Conservation (phyloP, 495 filamentous ascomycete species). For the Articulospora tetracladia region DNA sequence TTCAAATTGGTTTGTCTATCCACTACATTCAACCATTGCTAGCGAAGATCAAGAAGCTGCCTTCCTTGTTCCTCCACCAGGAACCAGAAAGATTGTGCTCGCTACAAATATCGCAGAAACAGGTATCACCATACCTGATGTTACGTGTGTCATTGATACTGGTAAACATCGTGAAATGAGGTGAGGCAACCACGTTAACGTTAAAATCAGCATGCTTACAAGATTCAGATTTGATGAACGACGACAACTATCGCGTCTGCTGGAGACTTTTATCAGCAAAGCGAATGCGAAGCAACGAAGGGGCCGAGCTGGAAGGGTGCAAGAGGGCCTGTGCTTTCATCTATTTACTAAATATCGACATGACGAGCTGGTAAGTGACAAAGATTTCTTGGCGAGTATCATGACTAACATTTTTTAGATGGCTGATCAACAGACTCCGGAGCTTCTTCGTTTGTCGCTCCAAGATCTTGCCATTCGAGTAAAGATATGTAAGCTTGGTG, state of each 20-base stretch:
- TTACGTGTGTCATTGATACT: conserved; percentile 91
- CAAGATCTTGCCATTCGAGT: conserved; percentile 95
- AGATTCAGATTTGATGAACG: conserved; percentile 72
- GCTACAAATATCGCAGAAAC: conserved; percentile 98
- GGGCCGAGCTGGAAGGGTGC: conserved; percentile 93
- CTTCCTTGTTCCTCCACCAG: conserved; percentile 77
- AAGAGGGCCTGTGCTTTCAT: conserved; percentile 91
- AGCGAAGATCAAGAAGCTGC: conserved; percentile 93
- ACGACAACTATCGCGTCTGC: conserved; percentile 80
- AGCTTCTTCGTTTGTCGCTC: conserved; percentile 88
- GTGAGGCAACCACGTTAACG: not conserved
- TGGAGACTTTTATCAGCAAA: conserved; percentile 88
- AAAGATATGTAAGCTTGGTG: conserved; percentile 92
- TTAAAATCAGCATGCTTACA: conserved; percentile 17
- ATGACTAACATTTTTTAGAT: conserved; percentile 37
- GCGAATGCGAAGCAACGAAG: conserved; percentile 93
- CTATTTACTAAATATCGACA: conserved; percentile 86
- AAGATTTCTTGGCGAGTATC: not conserved
- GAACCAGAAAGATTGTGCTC: conserved; percentile 83
- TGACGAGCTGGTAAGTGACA: conserved; percentile 42
- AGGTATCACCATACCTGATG: conserved; percentile 94
- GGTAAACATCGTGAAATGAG: conserved; percentile 96
- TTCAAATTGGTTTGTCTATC: conserved; percentile 71
- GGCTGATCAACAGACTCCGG: conserved; percentile 87
- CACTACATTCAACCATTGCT: conserved; percentile 91